Base-by-base conservation (phyloP, 108 stramenopile genomes). In the Cylindrotheca fusiformis region DNA sequence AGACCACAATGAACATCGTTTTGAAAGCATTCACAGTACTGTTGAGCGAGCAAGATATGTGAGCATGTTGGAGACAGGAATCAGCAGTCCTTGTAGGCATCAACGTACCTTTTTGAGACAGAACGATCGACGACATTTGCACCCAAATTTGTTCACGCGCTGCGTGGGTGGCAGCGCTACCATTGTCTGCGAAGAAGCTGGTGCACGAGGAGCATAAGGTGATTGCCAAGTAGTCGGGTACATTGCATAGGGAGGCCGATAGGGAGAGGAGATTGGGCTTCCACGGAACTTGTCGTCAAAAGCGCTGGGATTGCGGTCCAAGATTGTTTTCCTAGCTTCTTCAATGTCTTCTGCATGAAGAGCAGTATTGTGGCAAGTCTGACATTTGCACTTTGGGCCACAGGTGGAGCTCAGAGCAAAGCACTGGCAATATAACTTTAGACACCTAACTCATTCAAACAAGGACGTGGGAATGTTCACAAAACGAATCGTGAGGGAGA, bases 21-120 rank as follows among this genome's bases (percentile, higher is more conserved):
- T 45, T 88, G 83, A 69, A 82, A 96, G 60, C 95, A 96, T 56
- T 96, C 95, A 63, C 95, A 96, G 63, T 95, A 95, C 71, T 76
- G 21, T 41, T 24, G n/a, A 5, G 29, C 24, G 25, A 28, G 26
- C n/a, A n/a, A n/a, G n/a, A n/a, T n/a, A n/a, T n/a, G n/a, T n/a
- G n/a, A n/a, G n/a, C n/a, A n/a, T n/a, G n/a, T n/a, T n/a, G n/a
- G n/a, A n/a, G n/a, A n/a, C n/a, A n/a, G n/a, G n/a, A n/a, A n/a
- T n/a, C n/a, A n/a, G n/a, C n/a, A n/a, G n/a, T n/a, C n/a, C n/a
- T n/a, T n/a, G n/a, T n/a, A n/a, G n/a, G n/a, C n/a, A n/a, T n/a
- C n/a, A 27, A 59, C 48, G 48, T 60, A 71, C 67, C 65, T 93
- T 95, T 65, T 98, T 98, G 50, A 98, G 81, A 67, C 97, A 98